Base-by-base conservation (phyloP, 306 rosid genomes). In the Coriaria nepalensis region DNA sequence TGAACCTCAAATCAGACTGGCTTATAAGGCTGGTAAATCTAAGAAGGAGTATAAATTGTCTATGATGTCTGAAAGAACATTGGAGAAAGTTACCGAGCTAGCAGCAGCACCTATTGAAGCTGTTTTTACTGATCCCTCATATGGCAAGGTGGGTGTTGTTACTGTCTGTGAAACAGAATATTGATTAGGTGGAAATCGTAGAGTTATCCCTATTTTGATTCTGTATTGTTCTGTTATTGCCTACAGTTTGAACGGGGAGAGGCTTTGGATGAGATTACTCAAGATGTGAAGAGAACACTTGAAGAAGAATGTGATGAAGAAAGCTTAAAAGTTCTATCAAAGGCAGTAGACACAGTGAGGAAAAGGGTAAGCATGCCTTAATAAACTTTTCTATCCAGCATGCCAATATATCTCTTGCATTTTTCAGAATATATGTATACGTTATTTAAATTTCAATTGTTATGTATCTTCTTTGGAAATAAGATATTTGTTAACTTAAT, bases 221-320 rank as follows among this genome's bases (percentile, higher is more conserved):
- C 50, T 43, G 10, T 49, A 54, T 52, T 38, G n/a, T n/a, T n/a
- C n/a, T n/a, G n/a, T n/a, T 56, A 32, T 71, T 44, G 52, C 40
- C 37, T 71, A 11, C 61, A 90, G 97, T 84, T 85, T 77, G 94
- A 85, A 72, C 97, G 95, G 40, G 97, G 97, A 50, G 82, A 81
- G 72, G 97, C 95, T 52, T 68, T 90, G 53, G 95, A 90, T 4
- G 79, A 79, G 50, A 90, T 90, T 61, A 14, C 81, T 11, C 78
- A 79, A 69, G 94, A 81, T 63, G 97, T 84, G 34, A 79, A 50
- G 76, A 81, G 53, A 64, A 76, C 60, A 53, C 77, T 90, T 47
- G 92, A 74, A 71, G 87, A 79, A 77, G 95, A 84, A 68, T 60
- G 79, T 7, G 95, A 84, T 73, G 97, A 81, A 71, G 97, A 90